phyloP scores from a whole-genome alignment of 1,284 basidiomycete genomes.

The Ustilago esculenta region DNA sequence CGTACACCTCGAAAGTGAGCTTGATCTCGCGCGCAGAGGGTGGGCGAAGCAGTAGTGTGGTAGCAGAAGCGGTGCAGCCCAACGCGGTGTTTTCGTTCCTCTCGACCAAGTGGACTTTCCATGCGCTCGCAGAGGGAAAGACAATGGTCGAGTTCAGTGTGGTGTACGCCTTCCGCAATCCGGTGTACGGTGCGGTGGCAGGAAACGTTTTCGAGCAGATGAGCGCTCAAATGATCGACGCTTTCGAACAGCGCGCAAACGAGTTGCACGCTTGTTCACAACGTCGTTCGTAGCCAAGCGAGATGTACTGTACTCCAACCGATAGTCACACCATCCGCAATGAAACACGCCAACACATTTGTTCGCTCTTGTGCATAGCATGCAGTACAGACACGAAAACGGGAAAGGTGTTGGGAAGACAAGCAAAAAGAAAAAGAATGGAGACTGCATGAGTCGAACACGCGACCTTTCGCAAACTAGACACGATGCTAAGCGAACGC shows the following conservation, averaged over 20 bases:
- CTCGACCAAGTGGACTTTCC: slow-evolving; percentile 74
- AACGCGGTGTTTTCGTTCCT: slow-evolving; percentile 85
- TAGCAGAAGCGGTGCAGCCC: slow-evolving; percentile 42
- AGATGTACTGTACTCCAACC: too few relatives aligned
- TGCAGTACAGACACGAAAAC: too few relatives aligned
- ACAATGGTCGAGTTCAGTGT: slow-evolving; percentile 69
- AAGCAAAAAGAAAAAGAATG: slow-evolving; percentile 14
- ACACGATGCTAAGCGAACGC: slow-evolving; percentile 55
- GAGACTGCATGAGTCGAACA: slow-evolving; percentile 59
- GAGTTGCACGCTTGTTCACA: slow-evolving; percentile 12
- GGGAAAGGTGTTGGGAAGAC: too few relatives aligned
- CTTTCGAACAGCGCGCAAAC: slow-evolving; percentile 81
- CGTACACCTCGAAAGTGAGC: slow-evolving; percentile 85
- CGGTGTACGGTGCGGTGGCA: slow-evolving; percentile 82
- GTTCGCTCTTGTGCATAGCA: too few relatives aligned
- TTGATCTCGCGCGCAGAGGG: slow-evolving; percentile 76
- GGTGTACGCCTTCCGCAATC: slow-evolving; percentile 85
- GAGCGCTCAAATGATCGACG: slow-evolving; percentile 86
- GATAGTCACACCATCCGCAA: background rate
- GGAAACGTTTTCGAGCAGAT: slow-evolving; percentile 85
- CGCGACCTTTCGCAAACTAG: slow-evolving; percentile 53
- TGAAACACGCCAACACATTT: too few relatives aligned
- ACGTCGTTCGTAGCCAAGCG: too few relatives aligned
- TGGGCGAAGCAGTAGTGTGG: slow-evolving; percentile 69
- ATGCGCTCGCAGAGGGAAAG: slow-evolving; percentile 8